Conservation (phyloP, 768 basidiomycete genomes). For the Rhizopogon vesiculosus region DNA sequence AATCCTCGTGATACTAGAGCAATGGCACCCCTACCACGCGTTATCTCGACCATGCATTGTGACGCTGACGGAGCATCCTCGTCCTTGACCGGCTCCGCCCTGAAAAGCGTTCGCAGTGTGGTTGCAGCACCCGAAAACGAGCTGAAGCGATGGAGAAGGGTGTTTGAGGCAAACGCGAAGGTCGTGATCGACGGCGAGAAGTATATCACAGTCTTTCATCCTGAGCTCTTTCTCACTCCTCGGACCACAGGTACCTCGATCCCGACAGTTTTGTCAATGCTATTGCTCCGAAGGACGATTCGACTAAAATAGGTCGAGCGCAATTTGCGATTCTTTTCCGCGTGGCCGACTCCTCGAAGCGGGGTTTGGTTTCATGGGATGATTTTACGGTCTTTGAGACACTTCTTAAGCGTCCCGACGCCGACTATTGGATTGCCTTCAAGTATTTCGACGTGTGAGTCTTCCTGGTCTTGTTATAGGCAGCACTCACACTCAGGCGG, state of each 20-base stretch:
- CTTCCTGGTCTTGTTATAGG: not conserved
- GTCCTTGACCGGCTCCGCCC: constrained; percentile 46
- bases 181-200: constrained; percentile 66
- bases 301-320: constrained; percentile 78
- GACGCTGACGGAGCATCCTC: constrained; percentile 40
- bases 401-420: constrained; percentile 87
- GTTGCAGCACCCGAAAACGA: constrained; percentile 77
- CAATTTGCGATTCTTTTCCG: constrained; percentile 90
- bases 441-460: constrained; percentile 93
- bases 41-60: constrained; percentile 49
- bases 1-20: constrained; percentile 13
- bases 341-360: constrained; percentile 75
- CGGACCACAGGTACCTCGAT: constrained; percentile 68
- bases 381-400: constrained; percentile 97
- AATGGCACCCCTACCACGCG: constrained; percentile 36
- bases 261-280: constrained; percentile 90
- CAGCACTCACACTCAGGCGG: constrained; percentile 5
- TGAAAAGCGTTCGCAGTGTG: constrained; percentile 63
- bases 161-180: constrained; percentile 82
- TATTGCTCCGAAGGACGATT: constrained; percentile 83
- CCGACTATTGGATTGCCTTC: constrained; percentile 96
- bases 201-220: constrained; percentile 41
- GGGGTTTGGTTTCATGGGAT: constrained; percentile 85
- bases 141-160: constrained; percentile 82
- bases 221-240: constrained; percentile 3